Evolutionary conservation across 2,329 filamentous ascomycete species (phyloP).

Genomic region (Claviceps quebecensis): DNA sequence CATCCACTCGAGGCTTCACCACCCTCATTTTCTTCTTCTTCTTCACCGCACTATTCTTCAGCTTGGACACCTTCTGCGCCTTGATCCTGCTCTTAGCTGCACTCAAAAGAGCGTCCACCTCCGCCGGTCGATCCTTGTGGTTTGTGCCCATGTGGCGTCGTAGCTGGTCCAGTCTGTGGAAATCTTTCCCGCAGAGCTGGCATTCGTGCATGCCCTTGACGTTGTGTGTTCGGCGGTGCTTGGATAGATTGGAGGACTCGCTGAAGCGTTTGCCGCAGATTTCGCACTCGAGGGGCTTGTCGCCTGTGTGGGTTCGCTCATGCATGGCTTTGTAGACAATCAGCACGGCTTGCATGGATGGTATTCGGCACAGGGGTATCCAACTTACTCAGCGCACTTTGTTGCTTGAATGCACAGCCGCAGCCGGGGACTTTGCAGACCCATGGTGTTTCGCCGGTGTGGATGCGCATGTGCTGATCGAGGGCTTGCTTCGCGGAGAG

Average conservation of each 20-base stretch:
- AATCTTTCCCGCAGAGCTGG: constrained; percentile 39
- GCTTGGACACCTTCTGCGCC: constrained; percentile 6
- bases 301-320: constrained; percentile 49
- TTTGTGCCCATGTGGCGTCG: constrained; percentile 35
- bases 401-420: constrained; percentile 48
- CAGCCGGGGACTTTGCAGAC: constrained; percentile 37
- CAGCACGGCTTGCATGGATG: background rate
- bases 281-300: constrained; percentile 46
- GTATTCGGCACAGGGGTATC: background rate
- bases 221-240: constrained; percentile 49
- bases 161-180: constrained; percentile 46
- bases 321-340: constrained; percentile 41
- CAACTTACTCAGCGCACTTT: constrained; percentile 48
- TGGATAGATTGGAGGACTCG: constrained; percentile 53
- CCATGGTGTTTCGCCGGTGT: constrained; percentile 52
- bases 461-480: constrained; percentile 51
- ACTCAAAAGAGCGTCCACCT: constrained; percentile 9
- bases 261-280: constrained; percentile 45
- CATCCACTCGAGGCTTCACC: background rate
- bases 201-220: constrained; percentile 38
- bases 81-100: constrained; percentile 7
- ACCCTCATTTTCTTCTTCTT: background rate
- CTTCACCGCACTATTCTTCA: constrained; percentile 4
- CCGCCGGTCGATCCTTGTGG: constrained; percentile 14
- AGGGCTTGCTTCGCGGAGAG: constrained; percentile 56